Percentiles rank a stretch among this genome's conserved stretches.
phyloP scores from a whole-genome alignment of 2,329 filamentous ascomycete genomes.

The Ophiobolus disseminans region DNA sequence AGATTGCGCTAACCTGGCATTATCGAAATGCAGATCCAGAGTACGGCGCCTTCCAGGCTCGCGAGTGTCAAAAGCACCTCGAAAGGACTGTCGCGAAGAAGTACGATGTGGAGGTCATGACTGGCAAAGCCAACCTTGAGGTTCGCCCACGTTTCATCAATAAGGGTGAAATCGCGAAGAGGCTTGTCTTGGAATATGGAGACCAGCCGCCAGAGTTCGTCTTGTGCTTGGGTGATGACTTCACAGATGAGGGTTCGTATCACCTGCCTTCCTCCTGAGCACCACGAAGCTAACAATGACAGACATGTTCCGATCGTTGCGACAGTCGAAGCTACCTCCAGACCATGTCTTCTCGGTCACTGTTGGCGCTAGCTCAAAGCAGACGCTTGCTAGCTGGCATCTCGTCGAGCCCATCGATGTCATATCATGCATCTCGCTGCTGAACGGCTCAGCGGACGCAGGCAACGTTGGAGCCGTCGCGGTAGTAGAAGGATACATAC shows the following conservation, averaged over 20 bases:
- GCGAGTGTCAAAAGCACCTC: slow-evolving; percentile 81
- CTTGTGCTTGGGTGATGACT: slow-evolving; percentile 91
- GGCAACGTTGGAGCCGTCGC: slow-evolving; percentile 51
- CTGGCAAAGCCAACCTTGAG: slow-evolving; percentile 94
- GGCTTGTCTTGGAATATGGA: slow-evolving; percentile 77
- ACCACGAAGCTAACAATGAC: slow-evolving; percentile 18
- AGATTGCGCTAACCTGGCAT: slow-evolving; percentile 95
- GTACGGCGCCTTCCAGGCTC: slow-evolving; percentile 79
- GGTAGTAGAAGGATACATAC: slow-evolving; percentile 48
- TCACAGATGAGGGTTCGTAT: slow-evolving; percentile 86
- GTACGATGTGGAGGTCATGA: slow-evolving; percentile 96
- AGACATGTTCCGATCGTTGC: slow-evolving; percentile 85
- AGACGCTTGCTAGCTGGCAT: slow-evolving; percentile 89
- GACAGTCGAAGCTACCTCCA: slow-evolving; percentile 61
- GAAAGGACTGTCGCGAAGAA: slow-evolving; percentile 76
- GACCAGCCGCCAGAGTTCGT: slow-evolving; percentile 75
- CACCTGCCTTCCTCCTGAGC: background rate
- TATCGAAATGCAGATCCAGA: slow-evolving; percentile 91
- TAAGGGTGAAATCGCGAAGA: slow-evolving; percentile 93
- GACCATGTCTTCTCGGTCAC: slow-evolving; percentile 87
- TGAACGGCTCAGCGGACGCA: slow-evolving; percentile 59
- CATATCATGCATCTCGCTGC: slow-evolving; percentile 67
- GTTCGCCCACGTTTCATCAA: slow-evolving; percentile 97
- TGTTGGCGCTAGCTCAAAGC: slow-evolving; percentile 89
- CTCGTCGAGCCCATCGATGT: slow-evolving; percentile 88